A percentile compares a stretch with the other conserved stretches of the same genome.
These are phyloP conservation scores for Tricholoma saponaceum DNA, from an alignment of 768 basidiomycete species.

Conservation along the genomic window DNA sequence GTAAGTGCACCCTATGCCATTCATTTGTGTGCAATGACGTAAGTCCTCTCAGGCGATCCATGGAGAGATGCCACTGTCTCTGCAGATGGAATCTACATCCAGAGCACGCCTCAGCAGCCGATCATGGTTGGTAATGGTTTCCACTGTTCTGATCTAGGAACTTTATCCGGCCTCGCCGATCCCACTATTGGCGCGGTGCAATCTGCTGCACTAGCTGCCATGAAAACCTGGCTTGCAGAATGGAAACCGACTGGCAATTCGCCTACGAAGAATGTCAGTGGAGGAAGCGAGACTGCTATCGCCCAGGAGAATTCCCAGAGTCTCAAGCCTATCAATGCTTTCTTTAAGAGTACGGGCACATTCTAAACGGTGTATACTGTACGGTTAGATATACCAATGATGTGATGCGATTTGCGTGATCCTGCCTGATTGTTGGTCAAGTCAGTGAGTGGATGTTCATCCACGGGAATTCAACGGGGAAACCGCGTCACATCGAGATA, in stretches of 20 bases:
- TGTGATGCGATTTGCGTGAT: neutral
- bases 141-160: slow-evolving; percentile 60
- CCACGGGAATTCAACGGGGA: slow-evolving; percentile 50
- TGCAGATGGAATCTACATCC: slow-evolving; percentile 40
- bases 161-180: slow-evolving; percentile 39
- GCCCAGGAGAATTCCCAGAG: neutral
- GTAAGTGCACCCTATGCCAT: slow-evolving; percentile 34
- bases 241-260: slow-evolving; percentile 25
- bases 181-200: slow-evolving; percentile 52
- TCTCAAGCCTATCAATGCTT: slow-evolving; percentile 32
- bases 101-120: slow-evolving; percentile 50
- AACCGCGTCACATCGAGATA: slow-evolving; percentile 51
- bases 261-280: neutral
- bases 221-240: slow-evolving; percentile 55
- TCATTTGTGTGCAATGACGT: neutral
- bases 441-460: neutral
- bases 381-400: neutral
- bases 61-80: slow-evolving; percentile 71
- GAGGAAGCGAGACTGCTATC: neutral
- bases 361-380: slow-evolving; percentile 2
- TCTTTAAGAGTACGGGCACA: slow-evolving; percentile 26
- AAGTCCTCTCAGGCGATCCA: slow-evolving; percentile 50
- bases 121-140: slow-evolving; percentile 60
- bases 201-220: slow-evolving; percentile 42
- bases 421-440: neutral